These are phyloP conservation scores for Colletotrichum viniferum DNA, from an alignment of 2,329 filamentous ascomycete genomes.

Conservation along the genomic window DNA sequence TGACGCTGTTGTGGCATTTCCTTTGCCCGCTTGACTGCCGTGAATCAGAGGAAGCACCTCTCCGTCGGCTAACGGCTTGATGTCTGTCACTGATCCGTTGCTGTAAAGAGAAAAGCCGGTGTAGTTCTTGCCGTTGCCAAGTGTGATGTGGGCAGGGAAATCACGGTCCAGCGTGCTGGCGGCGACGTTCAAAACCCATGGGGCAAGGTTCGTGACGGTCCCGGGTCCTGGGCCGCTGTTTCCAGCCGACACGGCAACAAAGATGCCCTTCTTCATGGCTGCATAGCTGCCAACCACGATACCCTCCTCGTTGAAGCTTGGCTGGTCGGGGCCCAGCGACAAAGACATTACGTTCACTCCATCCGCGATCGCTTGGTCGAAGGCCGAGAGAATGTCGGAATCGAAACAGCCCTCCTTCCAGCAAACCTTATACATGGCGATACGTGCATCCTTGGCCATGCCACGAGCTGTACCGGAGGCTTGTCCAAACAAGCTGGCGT, in stretches of 20 bases:
- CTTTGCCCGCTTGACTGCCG: not conserved
- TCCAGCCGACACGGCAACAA: not conserved
- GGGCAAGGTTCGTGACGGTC: not conserved
- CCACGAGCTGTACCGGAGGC: conserved; percentile 8
- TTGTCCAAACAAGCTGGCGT: not conserved
- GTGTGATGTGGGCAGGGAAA: not conserved
- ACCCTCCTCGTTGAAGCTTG: not conserved
- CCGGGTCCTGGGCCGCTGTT: not conserved
- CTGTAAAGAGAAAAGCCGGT: not conserved
- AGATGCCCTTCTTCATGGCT: not conserved
- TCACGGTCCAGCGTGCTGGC: conserved; percentile 15
- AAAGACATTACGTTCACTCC: conserved; percentile 9
- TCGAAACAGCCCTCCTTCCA: not conserved
- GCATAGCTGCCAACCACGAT: not conserved
- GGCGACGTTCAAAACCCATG: conserved; percentile 1
- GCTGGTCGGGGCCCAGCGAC: not conserved
- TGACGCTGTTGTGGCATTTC: not conserved
- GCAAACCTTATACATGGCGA: conserved; percentile 13
- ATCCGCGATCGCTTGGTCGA: conserved; percentile 11
- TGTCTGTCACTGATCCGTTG: not conserved
- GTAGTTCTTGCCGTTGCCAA: conserved; percentile 8
- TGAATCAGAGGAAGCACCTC: not conserved
- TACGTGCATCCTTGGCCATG: not conserved
- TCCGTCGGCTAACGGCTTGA: not conserved
- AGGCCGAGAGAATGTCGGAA: not conserved